Base-by-base conservation (phyloP, 2,329 filamentous ascomycete genomes). In the Paraconiothyrium sp. region DNA sequence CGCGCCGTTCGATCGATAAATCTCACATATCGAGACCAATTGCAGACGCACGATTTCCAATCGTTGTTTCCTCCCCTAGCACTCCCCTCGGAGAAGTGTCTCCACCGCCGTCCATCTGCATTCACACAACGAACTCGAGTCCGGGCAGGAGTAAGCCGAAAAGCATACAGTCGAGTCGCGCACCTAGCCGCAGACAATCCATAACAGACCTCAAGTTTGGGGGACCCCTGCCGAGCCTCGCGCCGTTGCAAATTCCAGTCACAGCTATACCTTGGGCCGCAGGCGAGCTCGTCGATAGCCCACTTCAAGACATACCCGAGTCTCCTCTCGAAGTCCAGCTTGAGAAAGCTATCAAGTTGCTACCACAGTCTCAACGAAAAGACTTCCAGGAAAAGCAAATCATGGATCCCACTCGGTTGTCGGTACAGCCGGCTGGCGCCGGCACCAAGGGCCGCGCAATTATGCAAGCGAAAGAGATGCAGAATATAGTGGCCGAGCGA, bases 401-500 rank as follows among this genome's bases (percentile, higher is more conserved):
- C 11, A 78, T 78, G 75, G 75, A 78, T 49, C 62, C 69, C n/a
- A 46, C 70, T 41, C 67, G 71, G 16, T 63, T 71, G 34, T 54
- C 50, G 16, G 37, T 74, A 41, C 70, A 75, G 58, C 73, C 71
- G 39, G 72, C 74, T 48, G 67, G 66, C 62, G 63, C 58, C 57
- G 76, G 75, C 68, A 85, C 83, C 62, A 87, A 86, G 72, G 81
- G 84, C 66, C 87, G 88, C 72, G 88, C 89, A 55, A 79, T 89
- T 35, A 86, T 91, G 73, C 90, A 92, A 84, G 90, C 90, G 35
- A 85, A 85, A 67, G 88, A 90, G 68, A 91, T 91, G 88, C 88
- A 91, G 76, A 82, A 83, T 50, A 79, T 85, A 2, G 88, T 92
- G 32, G 80, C 86, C 51, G 88, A 91, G 66, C 83, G 87, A 62